Conservation (phyloP, 176 grass and related monocot species). For the barley (Hordeum vulgare) region DNA sequence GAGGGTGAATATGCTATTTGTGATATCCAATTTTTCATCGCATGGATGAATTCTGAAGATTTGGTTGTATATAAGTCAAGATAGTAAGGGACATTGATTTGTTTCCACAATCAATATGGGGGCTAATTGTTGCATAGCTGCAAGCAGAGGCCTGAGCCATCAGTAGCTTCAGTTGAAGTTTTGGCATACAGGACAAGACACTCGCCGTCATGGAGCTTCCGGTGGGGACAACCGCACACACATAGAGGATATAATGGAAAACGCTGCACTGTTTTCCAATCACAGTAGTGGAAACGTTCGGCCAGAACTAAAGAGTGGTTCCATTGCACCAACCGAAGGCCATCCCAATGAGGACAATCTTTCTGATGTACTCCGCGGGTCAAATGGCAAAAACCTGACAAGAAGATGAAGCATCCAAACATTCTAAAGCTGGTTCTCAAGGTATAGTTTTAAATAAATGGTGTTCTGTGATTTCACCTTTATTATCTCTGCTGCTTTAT, state of each 20-base stretch:
- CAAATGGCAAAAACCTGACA: constrained; percentile 33
- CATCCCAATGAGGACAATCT: constrained; percentile 1
- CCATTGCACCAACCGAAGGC: constrained; percentile 20
- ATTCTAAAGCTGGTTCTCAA: constrained; percentile 22
- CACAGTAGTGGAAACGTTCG: constrained; percentile 28
- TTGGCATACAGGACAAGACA: constrained; percentile 41
- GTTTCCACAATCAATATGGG: constrained; percentile 35
- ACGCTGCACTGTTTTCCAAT: constrained; percentile 9
- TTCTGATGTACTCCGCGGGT: constrained; percentile 8
- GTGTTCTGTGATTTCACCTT: neutral
- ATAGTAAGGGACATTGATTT: neutral
- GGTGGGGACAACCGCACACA: constrained; percentile 63
- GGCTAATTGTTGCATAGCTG: constrained; percentile 56
- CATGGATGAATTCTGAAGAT: constrained; percentile 8
- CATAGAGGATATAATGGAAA: constrained; percentile 55
- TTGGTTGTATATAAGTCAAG: constrained; percentile 6
- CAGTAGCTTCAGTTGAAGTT: constrained; percentile 31
- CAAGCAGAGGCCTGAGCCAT: constrained; percentile 41
- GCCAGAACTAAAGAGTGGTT: constrained; percentile 33
- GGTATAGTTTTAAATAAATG: constrained; percentile 17
- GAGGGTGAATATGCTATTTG: neutral
- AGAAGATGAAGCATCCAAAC: constrained; percentile 29
- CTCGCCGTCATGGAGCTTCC: constrained; percentile 69
- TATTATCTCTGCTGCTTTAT: neutral
- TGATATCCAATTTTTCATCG: neutral